These are phyloP conservation scores for Epichloe sylvatica DNA, from an alignment of 2,329 filamentous ascomycete genomes.

Conservation along the genomic window DNA sequence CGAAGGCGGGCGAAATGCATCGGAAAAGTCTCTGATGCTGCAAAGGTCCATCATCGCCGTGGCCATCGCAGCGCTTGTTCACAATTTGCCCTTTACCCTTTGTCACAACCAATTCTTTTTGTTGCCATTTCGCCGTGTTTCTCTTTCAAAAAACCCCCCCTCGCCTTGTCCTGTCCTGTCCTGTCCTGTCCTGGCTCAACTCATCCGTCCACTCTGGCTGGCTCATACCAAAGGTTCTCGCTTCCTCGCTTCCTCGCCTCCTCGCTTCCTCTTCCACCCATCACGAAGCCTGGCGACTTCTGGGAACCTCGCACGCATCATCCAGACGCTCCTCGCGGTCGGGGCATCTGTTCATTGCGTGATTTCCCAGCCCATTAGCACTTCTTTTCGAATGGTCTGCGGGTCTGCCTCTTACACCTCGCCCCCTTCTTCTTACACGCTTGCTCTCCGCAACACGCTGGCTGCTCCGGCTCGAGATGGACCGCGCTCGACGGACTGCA, in stretches of 20 bases:
- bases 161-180: background rate
- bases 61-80: constrained; percentile 4
- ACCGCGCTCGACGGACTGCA: constrained; percentile 23
- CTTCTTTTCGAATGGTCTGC: background rate
- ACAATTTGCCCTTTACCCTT: constrained; percentile 6
- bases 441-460: constrained; percentile 8
- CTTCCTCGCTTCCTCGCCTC: no score
- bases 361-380: background rate
- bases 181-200: background rate
- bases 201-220: constrained; percentile 4
- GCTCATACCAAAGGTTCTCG: background rate
- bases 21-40: constrained; percentile 10
- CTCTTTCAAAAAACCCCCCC: constrained; percentile 4
- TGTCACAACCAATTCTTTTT: constrained; percentile 5
- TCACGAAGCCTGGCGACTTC: constrained; percentile 1
- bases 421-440: constrained; percentile 8
- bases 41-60: constrained; percentile 9
- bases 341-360: constrained; percentile 4
- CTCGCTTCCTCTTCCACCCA: constrained; percentile 2
- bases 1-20: constrained; percentile 2
- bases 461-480: constrained; percentile 21
- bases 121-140: constrained; percentile 3
- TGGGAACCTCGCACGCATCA: background rate
- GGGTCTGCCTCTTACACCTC: constrained; percentile 8
- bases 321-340: background rate